phyloP scores from a whole-genome alignment of 2,329 filamentous ascomycete species.

The Ceratocystis albifundus region DNA sequence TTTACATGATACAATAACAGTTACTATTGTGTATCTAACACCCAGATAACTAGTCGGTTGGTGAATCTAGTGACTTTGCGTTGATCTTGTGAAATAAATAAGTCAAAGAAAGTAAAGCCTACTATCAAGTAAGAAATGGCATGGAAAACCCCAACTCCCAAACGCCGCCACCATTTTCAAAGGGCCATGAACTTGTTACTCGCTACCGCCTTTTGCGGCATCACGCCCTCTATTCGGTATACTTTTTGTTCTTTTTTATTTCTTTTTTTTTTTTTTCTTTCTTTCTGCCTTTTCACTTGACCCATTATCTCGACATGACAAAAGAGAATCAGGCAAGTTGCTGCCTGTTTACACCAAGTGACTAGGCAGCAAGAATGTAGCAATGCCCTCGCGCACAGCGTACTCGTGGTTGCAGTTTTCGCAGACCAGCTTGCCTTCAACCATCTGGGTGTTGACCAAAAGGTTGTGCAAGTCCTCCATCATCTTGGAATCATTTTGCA shows the following conservation, averaged over 20 bases:
- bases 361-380: conserved; percentile 87
- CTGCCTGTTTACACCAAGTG: conserved; percentile 57
- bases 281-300: too few relatives aligned
- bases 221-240: too few relatives aligned
- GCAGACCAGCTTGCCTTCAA: conserved; percentile 80
- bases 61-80: neutral
- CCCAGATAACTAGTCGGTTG: neutral
- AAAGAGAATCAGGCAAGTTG: neutral
- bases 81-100: neutral
- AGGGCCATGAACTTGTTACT: neutral
- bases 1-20: conserved; percentile 4
- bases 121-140: neutral
- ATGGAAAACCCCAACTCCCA: neutral
- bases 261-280: neutral
- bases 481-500: conserved; percentile 55
- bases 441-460: conserved; percentile 79
- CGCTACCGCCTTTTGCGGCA: neutral
- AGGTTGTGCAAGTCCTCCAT: conserved; percentile 68
- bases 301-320: too few relatives aligned
- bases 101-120: neutral
- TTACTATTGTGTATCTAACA: neutral
- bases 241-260: neutral
- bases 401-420: conserved; percentile 90
- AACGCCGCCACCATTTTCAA: conserved; percentile 6
- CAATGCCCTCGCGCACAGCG: conserved; percentile 86